Evolutionary conservation across 805 yeast species (phyloP).

Genomic region (Clavispora santaluciae): DNA sequence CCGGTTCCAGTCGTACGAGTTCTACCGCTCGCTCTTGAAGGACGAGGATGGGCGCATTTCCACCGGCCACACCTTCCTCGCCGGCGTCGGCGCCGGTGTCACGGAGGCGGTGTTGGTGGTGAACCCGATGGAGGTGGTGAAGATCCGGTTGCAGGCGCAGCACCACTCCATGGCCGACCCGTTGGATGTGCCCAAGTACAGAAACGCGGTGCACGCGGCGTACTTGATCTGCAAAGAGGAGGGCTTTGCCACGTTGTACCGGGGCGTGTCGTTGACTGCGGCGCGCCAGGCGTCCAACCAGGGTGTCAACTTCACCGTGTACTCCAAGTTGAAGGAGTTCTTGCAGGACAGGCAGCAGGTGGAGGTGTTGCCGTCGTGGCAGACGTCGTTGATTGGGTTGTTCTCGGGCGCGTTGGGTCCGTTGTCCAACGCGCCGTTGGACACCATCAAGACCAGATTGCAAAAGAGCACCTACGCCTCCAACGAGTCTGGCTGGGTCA

Average conservation of each 20-base stretch:
- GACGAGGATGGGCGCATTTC: conserved; percentile 61
- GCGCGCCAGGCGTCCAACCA: conserved; percentile 98
- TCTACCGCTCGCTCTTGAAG: conserved; percentile 66
- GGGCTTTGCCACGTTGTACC: conserved; percentile 81
- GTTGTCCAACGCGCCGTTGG: conserved; percentile 94
- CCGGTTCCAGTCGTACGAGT: conserved; percentile 91
- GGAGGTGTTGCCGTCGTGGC: conserved; percentile 80
- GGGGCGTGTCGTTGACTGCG: conserved; percentile 94
- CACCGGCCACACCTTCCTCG: conserved; percentile 73
- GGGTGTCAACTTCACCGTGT: conserved; percentile 96
- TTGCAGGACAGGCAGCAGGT: conserved; percentile 58
- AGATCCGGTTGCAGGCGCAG: conserved; percentile 94
- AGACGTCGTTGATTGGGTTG: conserved; percentile 87
- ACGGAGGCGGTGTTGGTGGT: conserved; percentile 94
- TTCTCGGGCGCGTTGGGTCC: conserved; percentile 97
- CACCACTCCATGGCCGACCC: conserved; percentile 86
- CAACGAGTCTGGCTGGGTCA: conserved; percentile 65
- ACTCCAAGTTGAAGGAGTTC: conserved; percentile 73
- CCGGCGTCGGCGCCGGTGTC: conserved; percentile 97
- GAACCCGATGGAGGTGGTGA: conserved; percentile 96
- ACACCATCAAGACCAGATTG: conserved; percentile 94
- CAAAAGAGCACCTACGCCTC: conserved; percentile 77
- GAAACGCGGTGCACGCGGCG: conserved; percentile 89
- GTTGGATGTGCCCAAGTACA: conserved; percentile 73
- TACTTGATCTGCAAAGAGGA: conserved; percentile 83